These are phyloP conservation scores for Solanum sejunctum DNA, from an alignment of 257 asterid species.

Conservation along the genomic window DNA sequence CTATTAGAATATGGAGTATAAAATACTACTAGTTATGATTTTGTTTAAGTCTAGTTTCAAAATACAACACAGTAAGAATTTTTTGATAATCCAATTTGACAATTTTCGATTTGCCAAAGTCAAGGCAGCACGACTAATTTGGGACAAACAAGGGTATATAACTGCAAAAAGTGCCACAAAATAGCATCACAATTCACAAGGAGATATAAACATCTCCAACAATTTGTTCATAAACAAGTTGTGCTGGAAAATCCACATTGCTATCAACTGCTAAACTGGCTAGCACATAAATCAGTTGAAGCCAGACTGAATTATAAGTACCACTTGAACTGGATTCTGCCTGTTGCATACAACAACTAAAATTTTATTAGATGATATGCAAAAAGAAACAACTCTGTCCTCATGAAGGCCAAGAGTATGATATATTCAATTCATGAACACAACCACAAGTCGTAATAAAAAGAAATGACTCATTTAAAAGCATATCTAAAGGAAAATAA, in stretches of 20 bases:
- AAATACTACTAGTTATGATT: too few species aligned
- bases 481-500: neutral
- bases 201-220: neutral
- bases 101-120: neutral
- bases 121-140: neutral
- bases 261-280: neutral
- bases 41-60: neutral
- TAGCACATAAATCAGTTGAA: neutral
- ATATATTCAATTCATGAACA: neutral
- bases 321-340: neutral
- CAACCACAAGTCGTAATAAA: neutral
- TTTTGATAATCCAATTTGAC: neutral
- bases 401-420: neutral
- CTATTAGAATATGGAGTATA: too few species aligned
- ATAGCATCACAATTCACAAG: neutral
- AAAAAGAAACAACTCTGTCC: neutral
- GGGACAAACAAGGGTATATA: neutral
- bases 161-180: neutral
- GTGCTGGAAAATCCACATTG: neutral
- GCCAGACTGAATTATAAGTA: neutral
- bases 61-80: neutral
- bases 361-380: neutral
- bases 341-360: neutral
- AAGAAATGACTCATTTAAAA: neutral
- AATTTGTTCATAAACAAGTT: neutral